Evolutionary conservation across 129 eudicot genomes (phyloP).

Genomic region (Erigeron canadensis): DNA sequence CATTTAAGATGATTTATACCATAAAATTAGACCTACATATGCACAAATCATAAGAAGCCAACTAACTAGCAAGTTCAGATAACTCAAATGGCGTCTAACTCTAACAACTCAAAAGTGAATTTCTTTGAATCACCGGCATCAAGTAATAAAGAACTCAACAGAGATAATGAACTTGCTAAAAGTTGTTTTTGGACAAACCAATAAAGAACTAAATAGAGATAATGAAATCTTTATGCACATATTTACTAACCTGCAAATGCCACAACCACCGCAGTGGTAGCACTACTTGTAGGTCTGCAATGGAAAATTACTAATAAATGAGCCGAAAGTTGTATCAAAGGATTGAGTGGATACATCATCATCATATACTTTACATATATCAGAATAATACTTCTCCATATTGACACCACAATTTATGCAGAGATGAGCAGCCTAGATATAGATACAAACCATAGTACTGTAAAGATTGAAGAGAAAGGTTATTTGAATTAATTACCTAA

Average conservation of each 20-base stretch:
- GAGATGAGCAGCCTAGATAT: constrained; percentile 63
- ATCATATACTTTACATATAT: constrained; percentile 83
- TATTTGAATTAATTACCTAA: no score
- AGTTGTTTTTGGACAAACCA: not conserved
- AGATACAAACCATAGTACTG: not conserved
- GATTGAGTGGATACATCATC: constrained; percentile 62
- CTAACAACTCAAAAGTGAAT: no score
- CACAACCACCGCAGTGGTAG: constrained; percentile 93
- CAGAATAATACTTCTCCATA: constrained; percentile 94
- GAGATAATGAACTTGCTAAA: not conserved
- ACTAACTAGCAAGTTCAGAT: no score
- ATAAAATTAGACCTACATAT: no score
- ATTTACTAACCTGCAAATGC: constrained; percentile 84
- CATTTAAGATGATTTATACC: no score
- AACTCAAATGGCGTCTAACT: no score
- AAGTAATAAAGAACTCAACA: no score
- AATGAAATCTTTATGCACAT: not conserved
- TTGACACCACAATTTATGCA: constrained; percentile 96
- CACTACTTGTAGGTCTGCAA: constrained; percentile 72
- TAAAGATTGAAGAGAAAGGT: no score
- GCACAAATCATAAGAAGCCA: no score
- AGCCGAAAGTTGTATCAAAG: not conserved
- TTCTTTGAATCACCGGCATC: no score
- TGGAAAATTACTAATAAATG: not conserved
- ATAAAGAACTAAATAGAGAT: constrained; percentile 15